These are phyloP conservation scores for Kregervanrija pseudodelftensis DNA, from an alignment of 805 yeast genomes.

Conservation along the genomic window DNA sequence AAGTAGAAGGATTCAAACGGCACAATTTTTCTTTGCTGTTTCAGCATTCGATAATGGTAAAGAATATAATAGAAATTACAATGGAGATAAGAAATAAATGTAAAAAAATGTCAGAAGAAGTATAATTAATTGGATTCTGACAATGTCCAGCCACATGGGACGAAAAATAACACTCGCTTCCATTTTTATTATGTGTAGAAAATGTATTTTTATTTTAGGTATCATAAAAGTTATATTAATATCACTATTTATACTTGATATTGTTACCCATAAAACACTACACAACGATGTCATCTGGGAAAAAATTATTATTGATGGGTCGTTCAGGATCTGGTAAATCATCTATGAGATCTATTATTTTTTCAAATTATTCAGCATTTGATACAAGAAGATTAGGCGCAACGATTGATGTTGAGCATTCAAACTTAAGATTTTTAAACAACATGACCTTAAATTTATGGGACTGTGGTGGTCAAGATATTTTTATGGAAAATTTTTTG, in stretches of 20 bases:
- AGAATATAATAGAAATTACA: too few species aligned
- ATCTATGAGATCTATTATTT: conserved; percentile 94
- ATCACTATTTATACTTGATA: too few species aligned
- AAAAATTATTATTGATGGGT: conserved; percentile 70
- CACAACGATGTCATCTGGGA: conserved; percentile 29
- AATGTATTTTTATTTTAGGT: too few species aligned
- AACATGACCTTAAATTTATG: conserved; percentile 92
- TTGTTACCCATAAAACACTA: too few species aligned
- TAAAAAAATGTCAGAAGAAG: too few species aligned
- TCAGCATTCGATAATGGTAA: too few species aligned
- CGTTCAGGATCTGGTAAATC: conserved; percentile 97
- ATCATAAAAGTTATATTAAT: too few species aligned
- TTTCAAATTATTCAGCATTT: conserved; percentile 92
- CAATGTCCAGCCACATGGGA: too few species aligned
- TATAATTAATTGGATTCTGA: too few species aligned
- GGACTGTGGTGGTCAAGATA: conserved; percentile 99
- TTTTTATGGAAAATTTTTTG: conserved; percentile 84
- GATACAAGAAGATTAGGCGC: conserved; percentile 95
- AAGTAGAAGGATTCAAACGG: conserved; percentile 6
- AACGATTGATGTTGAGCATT: conserved; percentile 97
- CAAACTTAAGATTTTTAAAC: conserved; percentile 85
- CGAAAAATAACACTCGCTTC: too few species aligned
- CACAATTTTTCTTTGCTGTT: neutral
- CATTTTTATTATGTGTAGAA: too few species aligned
- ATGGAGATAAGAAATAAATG: too few species aligned